Conservation (phyloP, 306 rosid genomes). For the Bauhinia variegata region DNA sequence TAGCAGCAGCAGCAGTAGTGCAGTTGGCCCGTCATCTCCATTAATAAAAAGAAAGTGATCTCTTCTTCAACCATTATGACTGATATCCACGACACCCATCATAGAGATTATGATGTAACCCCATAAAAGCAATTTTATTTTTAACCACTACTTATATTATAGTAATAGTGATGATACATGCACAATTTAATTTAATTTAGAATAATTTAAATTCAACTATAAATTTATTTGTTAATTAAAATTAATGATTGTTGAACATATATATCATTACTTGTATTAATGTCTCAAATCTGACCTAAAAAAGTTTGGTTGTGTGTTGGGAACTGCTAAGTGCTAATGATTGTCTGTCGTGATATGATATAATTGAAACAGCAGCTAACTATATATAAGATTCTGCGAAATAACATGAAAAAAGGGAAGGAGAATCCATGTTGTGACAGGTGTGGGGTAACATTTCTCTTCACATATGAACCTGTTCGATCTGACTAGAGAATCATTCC, state of each 20-base stretch:
- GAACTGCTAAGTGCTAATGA: slow-evolving; percentile 21
- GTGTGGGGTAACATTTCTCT: slow-evolving; percentile 8
- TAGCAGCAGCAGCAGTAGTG: slow-evolving; percentile 41
- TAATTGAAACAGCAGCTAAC: too few relatives aligned
- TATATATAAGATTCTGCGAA: slow-evolving; percentile 33
- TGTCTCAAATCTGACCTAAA: slow-evolving; percentile 28
- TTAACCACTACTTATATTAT: not conserved
- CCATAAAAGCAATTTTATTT: not conserved
- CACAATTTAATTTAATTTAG: too few relatives aligned
- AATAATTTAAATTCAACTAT: too few relatives aligned
- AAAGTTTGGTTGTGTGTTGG: not conserved
- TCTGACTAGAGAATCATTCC: slow-evolving; percentile 25
- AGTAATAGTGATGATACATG: too few relatives aligned
- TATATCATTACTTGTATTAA: not conserved
- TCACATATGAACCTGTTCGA: slow-evolving; percentile 13
- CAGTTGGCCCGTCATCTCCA: slow-evolving; percentile 37
- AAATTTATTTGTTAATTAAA: too few relatives aligned
- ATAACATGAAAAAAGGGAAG: not conserved
- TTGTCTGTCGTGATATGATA: too few relatives aligned
- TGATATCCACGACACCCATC: slow-evolving; percentile 25
- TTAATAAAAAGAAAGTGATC: slow-evolving; percentile 38
- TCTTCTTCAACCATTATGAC: too few relatives aligned
- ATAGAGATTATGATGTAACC: slow-evolving; percentile 14
- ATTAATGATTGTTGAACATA: too few relatives aligned
- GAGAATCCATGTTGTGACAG: slow-evolving; percentile 28